Evolutionary conservation across 768 basidiomycete species (phyloP), one percentile per base, ranked within the genome.

Genomic region (Xanthoconium stramineum): DNA sequence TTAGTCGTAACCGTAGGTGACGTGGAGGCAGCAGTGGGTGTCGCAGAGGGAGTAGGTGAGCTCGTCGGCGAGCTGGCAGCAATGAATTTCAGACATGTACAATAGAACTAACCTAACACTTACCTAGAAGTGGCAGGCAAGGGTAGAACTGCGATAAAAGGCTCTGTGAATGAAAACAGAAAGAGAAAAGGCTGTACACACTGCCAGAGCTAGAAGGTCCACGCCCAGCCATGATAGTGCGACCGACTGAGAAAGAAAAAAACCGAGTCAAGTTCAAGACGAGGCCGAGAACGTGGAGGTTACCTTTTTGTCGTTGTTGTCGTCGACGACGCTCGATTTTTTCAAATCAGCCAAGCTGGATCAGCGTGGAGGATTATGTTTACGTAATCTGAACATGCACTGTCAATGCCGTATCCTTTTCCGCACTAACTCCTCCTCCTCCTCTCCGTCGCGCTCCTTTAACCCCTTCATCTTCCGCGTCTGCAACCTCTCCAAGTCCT

Each of bases 381-480:
- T 69, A 69, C 33, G 43, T 71, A 69, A 62, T 8, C 42, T n/a
- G 15, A 12, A 24, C 39, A n/a, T 4, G 44, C 37, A 10, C 48
- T 48, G 42, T 59, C 54, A 61, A 36, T n/a, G 43, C 61, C 61
- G 46, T 52, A 48, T 51, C 35, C 56, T 54, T 39, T 69, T 69
- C 14, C 47, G 59, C 32, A 36, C 47, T 54, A 28, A 46, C 42
- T 9, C 47, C 35, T 64, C 62, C 40, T 61, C 71, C 36, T 51
- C 68, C 13, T 50, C 48, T 3, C 28, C 55, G 11, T 54, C 60
- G 40, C 69, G 73, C 35, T 69, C 68, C 68, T 86, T 90, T 59
- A 99, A 72, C 11, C 92, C 96, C 76, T 97, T 98, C 92, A 98
- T 96, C 80, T 97, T 97, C 68, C 94, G 81, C 55, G 86, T 86